Percentiles rank a stretch among this genome's conserved stretches.
These are phyloP conservation scores for Ceratocystis albifundus DNA, from an alignment of 2,329 filamentous ascomycete species.

Conservation along the genomic window DNA sequence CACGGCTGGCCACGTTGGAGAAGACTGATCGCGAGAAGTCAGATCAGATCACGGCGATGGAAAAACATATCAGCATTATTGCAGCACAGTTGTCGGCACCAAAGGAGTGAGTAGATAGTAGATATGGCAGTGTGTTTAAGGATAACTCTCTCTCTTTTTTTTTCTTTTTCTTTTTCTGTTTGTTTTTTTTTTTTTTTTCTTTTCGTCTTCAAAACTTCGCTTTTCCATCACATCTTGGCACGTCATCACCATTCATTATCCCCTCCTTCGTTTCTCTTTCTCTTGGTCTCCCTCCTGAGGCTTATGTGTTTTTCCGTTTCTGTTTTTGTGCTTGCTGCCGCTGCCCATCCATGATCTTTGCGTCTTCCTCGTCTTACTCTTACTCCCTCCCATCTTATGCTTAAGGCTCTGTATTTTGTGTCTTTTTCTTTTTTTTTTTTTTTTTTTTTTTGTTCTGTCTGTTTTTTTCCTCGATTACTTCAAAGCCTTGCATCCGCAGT, in stretches of 20 bases:
- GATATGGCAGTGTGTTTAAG: neutral
- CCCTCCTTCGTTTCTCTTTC: no score
- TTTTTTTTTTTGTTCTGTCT: neutral
- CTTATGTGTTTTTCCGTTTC: neutral
- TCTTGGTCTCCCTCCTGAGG: neutral
- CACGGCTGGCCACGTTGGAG: slow-evolving; percentile 40
- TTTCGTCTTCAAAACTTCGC: neutral
- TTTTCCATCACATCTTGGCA: neutral
- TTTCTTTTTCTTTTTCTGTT: neutral
- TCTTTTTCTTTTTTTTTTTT: neutral
- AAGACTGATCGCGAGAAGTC: slow-evolving; percentile 32
- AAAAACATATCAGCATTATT: slow-evolving; percentile 30
- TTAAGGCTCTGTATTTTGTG: neutral
- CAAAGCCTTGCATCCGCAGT: neutral
- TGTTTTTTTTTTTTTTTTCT: slow-evolving; percentile 9
- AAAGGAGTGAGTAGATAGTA: neutral
- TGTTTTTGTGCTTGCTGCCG: neutral
- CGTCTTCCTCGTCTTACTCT: neutral
- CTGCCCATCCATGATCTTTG: neutral
- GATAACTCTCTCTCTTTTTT: neutral
- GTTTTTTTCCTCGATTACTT: neutral
- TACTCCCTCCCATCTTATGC: neutral
- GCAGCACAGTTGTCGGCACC: slow-evolving; percentile 27
- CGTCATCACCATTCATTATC: no score
- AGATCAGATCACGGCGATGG: slow-evolving; percentile 31